Conservation (phyloP, 2,329 filamentous ascomycete species). For the Scleromitrula shiraiana region DNA sequence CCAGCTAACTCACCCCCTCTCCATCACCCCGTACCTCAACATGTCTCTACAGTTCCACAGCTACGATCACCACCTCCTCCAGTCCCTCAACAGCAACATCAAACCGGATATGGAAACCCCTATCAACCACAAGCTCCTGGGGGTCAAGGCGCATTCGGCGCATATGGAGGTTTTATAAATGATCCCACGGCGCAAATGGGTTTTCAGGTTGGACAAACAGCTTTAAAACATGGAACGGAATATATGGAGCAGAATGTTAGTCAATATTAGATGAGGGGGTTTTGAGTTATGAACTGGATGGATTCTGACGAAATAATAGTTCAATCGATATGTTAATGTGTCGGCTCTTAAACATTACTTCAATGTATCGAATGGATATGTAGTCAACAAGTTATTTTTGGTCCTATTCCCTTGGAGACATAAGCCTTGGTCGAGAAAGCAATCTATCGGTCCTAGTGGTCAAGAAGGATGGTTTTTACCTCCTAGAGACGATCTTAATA, state of each 20-base stretch:
- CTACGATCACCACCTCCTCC: constrained; percentile 89
- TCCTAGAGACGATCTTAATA: constrained; percentile 91
- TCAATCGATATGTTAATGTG: constrained; percentile 82
- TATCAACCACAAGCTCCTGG: constrained; percentile 54
- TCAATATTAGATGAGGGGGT: not conserved
- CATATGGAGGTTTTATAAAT: constrained; percentile 89
- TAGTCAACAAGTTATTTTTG: constrained; percentile 84
- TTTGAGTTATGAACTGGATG: not conserved
- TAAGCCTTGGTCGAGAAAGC: constrained; percentile 92
- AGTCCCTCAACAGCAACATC: constrained; percentile 57
- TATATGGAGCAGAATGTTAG: constrained; percentile 89
- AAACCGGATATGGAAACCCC: constrained; percentile 61
- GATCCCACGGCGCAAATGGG: constrained; percentile 94
- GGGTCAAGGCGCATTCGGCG: constrained; percentile 49
- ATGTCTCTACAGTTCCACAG: constrained; percentile 96
- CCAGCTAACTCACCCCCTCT: constrained; percentile 77
- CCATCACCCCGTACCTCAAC: constrained; percentile 94
- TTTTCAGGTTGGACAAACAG: constrained; percentile 86
- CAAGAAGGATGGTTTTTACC: constrained; percentile 76
- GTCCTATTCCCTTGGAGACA: constrained; percentile 98
- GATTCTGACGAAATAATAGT: constrained; percentile 35
- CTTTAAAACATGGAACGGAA: constrained; percentile 84
- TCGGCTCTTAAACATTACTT: constrained; percentile 97
- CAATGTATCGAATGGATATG: constrained; percentile 96
- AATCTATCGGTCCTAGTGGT: constrained; percentile 61